Percentiles rank a stretch among this genome's conserved stretches.
Conservation (phyloP, 768 basidiomycete species). For the Hortiboletus campestris region DNA sequence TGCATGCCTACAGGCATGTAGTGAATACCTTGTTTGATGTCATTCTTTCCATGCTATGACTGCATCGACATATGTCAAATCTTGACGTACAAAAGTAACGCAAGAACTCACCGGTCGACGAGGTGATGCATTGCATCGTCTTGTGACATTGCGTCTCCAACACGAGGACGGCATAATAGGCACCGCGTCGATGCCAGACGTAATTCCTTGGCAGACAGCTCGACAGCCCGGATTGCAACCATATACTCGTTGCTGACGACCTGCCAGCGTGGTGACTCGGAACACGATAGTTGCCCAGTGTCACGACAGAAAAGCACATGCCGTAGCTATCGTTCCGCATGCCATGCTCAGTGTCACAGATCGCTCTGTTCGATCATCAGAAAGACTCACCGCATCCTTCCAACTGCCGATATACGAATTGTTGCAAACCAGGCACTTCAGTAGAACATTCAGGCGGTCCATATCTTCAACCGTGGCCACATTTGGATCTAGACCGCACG, state of each 20-base stretch:
- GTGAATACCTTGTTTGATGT: not conserved
- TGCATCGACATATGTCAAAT: not conserved
- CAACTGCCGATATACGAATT: not conserved
- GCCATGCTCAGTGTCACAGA: not conserved
- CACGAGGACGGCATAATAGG: not conserved
- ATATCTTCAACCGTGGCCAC: not conserved
- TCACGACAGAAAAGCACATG: not conserved
- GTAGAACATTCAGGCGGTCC: slow-evolving; percentile 2
- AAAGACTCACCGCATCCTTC: not conserved
- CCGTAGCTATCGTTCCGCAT: not conserved
- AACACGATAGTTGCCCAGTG: rapidly evolving
- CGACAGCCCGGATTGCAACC: not conserved
- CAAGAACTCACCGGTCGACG: not conserved
- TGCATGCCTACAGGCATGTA: not conserved
- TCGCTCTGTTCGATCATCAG: too few species aligned
- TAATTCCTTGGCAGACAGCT: not conserved
- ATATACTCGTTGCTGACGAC: not conserved
- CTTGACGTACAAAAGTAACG: not conserved
- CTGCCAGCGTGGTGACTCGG: not conserved
- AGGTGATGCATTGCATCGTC: not conserved
- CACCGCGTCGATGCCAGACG: not conserved
- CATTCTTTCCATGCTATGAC: not conserved
- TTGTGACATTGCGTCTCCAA: not conserved
- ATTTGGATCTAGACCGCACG: slow-evolving; percentile 1
- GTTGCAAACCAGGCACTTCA: not conserved